Conservation (phyloP, 768 basidiomycete genomes). For the Sporobolomyces pararoseus region DNA sequence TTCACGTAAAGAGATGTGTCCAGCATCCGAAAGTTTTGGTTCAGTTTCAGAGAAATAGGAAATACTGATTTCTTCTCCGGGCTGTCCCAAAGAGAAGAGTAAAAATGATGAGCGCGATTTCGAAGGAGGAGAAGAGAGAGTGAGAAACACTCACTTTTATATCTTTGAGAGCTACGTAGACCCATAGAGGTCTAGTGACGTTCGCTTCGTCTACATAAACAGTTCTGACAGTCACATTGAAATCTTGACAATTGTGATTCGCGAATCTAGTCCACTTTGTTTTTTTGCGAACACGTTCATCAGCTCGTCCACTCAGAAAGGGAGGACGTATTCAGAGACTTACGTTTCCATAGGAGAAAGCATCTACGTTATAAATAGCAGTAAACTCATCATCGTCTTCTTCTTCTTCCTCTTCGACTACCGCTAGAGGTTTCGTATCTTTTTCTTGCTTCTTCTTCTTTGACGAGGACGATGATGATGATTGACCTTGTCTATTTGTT, state of each 20-base stretch:
- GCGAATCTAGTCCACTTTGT: constrained; percentile 41
- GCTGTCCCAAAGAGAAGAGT: background rate
- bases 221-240: background rate
- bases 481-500: background rate
- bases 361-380: constrained; percentile 23
- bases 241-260: constrained; percentile 26
- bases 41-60: constrained; percentile 10
- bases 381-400: constrained; percentile 1
- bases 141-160: constrained; percentile 6
- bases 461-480: too few relatives aligned
- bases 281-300: too few relatives aligned
- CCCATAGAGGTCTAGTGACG: constrained; percentile 26
- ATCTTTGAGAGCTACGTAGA: constrained; percentile 19
- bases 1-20: background rate
- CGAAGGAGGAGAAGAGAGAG: background rate
- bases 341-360: constrained; percentile 32
- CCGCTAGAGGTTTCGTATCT: background rate
- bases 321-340: background rate
- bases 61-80: constrained; percentile 38
- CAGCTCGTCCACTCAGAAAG: too few relatives aligned
- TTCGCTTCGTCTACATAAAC: constrained; percentile 31
- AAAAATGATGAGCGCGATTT: background rate
- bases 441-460: too few relatives aligned
- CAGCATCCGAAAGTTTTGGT: background rate
- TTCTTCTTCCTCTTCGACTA: background rate